Evolutionary conservation across 768 basidiomycete genomes (phyloP), one percentile per base, ranked within the genome.

Genomic region (Exsudoporus frostii): DNA sequence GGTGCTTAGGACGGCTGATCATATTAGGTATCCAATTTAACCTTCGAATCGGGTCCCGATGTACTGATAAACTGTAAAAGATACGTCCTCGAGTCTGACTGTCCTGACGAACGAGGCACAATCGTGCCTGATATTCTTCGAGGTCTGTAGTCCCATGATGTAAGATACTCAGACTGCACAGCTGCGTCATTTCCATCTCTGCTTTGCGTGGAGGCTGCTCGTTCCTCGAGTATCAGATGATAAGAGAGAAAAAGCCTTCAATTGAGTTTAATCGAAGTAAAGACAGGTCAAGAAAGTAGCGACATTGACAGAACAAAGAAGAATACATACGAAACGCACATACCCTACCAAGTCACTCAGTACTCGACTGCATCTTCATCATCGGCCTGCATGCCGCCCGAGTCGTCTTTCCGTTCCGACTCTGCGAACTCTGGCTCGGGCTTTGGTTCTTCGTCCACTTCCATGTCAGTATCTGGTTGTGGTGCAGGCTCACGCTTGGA

Each of bases 281-380:
- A 45, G 46, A 59, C 54, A 51, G 53, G 56, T 67, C 60, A 63
- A 65, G 58, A 56, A 49, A 45, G 38, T 54, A 55, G 10, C 46
- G 38, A 43, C 47, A 49, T n/a, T 30, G 25, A 49, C 42, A 33
- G 33, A 43, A 50, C 41, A 48, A 51, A 48, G 54, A 44, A 41
- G 53, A 54, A 65, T 54, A 60, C 65, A 53, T 63, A 65, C 59
- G 65, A 56, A 48, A 61, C 36, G 56, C 51, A 65, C 60, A 63
- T 65, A 60, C 57, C 59, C 63, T 77, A 61, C 55, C 44, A 46
- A 32, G 39, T 48, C 34, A 25, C 30, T 70, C 54, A 89, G 73
- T 90, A 90, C 72, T 90, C 88, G 41, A 90, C 86, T 11, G 86
- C 88, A 65, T 90, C 88, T 57, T 90, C 88, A 57, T 87, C 88